phyloP scores from a whole-genome alignment of 2,329 filamentous ascomycete species.

The Colletotrichum neosansevieriae region DNA sequence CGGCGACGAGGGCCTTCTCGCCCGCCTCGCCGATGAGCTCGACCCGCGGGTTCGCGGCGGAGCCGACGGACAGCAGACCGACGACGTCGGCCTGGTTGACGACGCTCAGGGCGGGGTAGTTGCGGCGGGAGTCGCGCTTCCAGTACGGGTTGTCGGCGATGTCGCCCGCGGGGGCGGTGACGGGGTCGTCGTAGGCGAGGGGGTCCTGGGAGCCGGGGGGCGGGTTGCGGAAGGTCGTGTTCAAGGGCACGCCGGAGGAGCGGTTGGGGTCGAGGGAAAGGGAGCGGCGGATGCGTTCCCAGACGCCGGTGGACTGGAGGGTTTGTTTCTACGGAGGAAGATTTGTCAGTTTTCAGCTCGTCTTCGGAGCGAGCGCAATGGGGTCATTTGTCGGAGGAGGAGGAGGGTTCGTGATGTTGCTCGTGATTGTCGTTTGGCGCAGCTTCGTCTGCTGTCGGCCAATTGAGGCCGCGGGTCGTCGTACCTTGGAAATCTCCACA shows the following conservation, averaged over 20 bases:
- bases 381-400: slow-evolving; percentile 29
- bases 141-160: slow-evolving; percentile 95
- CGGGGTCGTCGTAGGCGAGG: slow-evolving; percentile 80
- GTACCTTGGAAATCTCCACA: slow-evolving; percentile 70
- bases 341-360: slow-evolving; percentile 40
- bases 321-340: slow-evolving; percentile 84
- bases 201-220: slow-evolving; percentile 81
- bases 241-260: slow-evolving; percentile 91
- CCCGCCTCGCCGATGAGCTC: slow-evolving; percentile 78
- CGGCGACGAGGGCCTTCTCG: slow-evolving; percentile 76
- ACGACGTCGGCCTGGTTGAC: slow-evolving; percentile 89
- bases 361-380: not conserved
- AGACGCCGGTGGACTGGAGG: slow-evolving; percentile 88
- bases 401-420: slow-evolving; percentile 24
- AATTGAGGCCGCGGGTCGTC: slow-evolving; percentile 40
- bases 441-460: slow-evolving; percentile 10
- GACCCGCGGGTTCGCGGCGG: slow-evolving; percentile 82
- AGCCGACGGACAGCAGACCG: slow-evolving; percentile 86
- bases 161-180: slow-evolving; percentile 85
- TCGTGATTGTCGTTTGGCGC: not conserved
- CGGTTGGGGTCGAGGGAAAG: slow-evolving; percentile 88
- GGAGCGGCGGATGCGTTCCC: slow-evolving; percentile 83
- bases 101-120: slow-evolving; percentile 83
- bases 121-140: slow-evolving; percentile 89
- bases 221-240: slow-evolving; percentile 91